A percentile compares a stretch with the other conserved stretches of the same genome.
Evolutionary conservation across 768 basidiomycete genomes (phyloP).

Genomic region (Boletus rex-veris): DNA sequence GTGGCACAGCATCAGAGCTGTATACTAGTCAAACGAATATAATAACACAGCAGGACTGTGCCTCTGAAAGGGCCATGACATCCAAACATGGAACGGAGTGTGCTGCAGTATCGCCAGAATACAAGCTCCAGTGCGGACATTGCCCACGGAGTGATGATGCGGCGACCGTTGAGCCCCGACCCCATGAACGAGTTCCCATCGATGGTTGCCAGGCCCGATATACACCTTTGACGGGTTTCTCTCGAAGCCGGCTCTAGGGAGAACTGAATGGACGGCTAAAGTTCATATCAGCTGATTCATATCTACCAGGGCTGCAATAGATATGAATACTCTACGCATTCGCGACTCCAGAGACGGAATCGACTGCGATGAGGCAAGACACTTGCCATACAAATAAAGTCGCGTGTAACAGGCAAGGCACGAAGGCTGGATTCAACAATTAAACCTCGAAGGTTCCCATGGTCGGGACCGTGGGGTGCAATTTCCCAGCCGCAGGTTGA

Average conservation of each 20-base stretch:
- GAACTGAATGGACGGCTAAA: background rate
- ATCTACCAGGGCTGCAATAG: background rate
- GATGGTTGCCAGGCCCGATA: background rate
- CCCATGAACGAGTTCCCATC: background rate
- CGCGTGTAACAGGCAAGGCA: background rate
- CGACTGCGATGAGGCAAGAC: background rate
- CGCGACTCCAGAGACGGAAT: background rate
- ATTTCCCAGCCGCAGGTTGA: background rate
- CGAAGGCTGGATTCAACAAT: background rate
- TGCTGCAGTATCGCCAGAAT: conserved; percentile 8
- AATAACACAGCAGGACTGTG: conserved; percentile 16
- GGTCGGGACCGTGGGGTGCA: conserved; percentile 4
- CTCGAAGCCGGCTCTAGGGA: background rate
- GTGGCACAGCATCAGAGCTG: too few relatives aligned
- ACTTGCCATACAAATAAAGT: background rate
- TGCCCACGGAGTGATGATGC: background rate
- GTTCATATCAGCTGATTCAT: background rate
- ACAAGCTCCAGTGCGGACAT: conserved; percentile 6
- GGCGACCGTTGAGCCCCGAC: conserved; percentile 14
- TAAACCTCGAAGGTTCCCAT: background rate
- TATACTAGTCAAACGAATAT: too few relatives aligned
- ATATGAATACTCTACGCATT: background rate
- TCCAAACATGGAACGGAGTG: background rate
- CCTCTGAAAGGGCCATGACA: background rate
- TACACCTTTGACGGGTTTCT: background rate